These are phyloP conservation scores for Inga leiocalycina DNA, from an alignment of 306 rosid species.

Conservation along the genomic window DNA sequence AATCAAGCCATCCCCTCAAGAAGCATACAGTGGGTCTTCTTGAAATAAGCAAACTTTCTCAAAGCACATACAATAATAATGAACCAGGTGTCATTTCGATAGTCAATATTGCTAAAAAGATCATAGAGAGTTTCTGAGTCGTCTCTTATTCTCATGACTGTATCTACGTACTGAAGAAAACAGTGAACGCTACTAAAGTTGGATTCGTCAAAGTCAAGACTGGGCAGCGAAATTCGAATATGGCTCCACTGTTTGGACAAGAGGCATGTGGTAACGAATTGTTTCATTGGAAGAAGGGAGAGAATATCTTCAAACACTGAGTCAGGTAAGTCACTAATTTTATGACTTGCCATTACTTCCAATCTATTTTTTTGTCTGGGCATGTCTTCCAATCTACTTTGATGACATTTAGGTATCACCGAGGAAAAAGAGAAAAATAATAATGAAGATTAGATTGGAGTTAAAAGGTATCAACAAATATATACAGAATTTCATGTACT, in stretches of 20 bases:
- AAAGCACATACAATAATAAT: no score
- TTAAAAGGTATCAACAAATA: no score
- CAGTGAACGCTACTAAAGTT: neutral
- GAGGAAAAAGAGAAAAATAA: neutral
- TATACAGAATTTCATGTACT: no score
- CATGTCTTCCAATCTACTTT: neutral
- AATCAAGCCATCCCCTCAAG: no score
- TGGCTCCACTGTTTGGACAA: slow-evolving; percentile 33
- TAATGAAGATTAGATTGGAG: neutral
- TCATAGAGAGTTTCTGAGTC: neutral
- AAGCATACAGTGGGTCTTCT: no score
- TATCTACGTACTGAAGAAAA: neutral
- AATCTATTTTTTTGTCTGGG: neutral
- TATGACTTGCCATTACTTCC: neutral
- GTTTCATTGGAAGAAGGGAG: slow-evolving; percentile 17
- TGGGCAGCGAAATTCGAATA: slow-evolving; percentile 16
- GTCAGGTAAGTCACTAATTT: neutral
- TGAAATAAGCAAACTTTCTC: no score
- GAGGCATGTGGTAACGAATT: slow-evolving; percentile 22
- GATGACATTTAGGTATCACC: neutral
- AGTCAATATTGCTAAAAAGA: no score
- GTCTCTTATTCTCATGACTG: neutral
- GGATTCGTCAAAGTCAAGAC: neutral
- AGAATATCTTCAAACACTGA: neutral
- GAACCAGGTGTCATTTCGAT: no score